phyloP scores from a whole-genome alignment of 1,139 yeast genomes.

The Saccharomycopsis hybrid region DNA sequence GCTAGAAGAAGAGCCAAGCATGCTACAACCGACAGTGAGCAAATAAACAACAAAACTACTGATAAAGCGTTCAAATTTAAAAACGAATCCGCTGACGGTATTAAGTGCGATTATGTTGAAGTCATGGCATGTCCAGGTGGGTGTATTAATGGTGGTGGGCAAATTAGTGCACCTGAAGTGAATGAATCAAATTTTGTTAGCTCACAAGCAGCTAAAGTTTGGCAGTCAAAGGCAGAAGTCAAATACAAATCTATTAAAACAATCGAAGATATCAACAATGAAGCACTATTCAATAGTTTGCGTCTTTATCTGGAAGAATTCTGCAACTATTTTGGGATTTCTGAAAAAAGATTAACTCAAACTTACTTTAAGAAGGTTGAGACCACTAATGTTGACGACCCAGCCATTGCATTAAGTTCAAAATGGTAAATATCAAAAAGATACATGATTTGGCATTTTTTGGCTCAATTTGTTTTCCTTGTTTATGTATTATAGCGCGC shows the following conservation, averaged over 20 bases:
- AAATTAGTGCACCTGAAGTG: slow-evolving; percentile 48
- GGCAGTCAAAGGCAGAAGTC: slow-evolving; percentile 19
- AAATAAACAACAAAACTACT: neutral
- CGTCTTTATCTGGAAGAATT: slow-evolving; percentile 34
- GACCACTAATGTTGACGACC: slow-evolving; percentile 5
- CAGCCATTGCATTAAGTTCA: slow-evolving; percentile 20
- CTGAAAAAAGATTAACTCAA: slow-evolving; percentile 35
- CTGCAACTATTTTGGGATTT: slow-evolving; percentile 30
- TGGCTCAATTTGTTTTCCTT: too few species aligned
- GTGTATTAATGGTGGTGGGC: slow-evolving; percentile 97
- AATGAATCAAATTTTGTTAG: slow-evolving; percentile 14
- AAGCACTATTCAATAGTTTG: slow-evolving; percentile 20
- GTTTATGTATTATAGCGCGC: too few species aligned
- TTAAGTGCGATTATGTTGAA: slow-evolving; percentile 76
- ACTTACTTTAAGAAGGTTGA: slow-evolving; percentile 37
- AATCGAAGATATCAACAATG: slow-evolving; percentile 22
- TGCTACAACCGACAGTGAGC: slow-evolving; percentile 11
- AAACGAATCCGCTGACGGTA: slow-evolving; percentile 46
- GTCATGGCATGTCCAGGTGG: slow-evolving; percentile 99
- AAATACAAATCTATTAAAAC: slow-evolving; percentile 22
- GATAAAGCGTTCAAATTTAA: neutral
- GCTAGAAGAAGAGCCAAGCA: slow-evolving; percentile 30
- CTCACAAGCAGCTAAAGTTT: slow-evolving; percentile 18
- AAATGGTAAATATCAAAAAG: slow-evolving; percentile 13
- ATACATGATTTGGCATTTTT: too few species aligned